These are phyloP conservation scores for Yarrowia osloensis DNA, from an alignment of 805 yeast genomes.

Conservation along the genomic window DNA sequence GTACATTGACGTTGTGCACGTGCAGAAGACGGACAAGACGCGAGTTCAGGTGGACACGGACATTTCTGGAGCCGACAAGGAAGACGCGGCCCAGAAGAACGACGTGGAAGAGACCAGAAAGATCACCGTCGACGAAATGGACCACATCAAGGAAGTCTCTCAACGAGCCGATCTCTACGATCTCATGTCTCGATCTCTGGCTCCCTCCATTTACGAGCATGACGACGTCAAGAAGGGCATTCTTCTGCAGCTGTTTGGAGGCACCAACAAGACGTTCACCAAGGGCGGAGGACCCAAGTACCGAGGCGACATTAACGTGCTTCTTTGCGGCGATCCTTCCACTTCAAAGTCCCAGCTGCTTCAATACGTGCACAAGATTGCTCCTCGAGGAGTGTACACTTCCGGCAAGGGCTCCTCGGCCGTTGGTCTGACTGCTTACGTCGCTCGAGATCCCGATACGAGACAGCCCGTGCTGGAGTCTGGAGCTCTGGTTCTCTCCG, in stretches of 20 bases:
- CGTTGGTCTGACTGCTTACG: conserved; percentile 96
- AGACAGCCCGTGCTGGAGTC: conserved; percentile 89
- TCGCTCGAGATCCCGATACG: conserved; percentile 91
- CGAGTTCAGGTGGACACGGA: conserved; percentile 79
- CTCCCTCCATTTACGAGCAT: conserved; percentile 96
- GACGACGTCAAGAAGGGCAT: conserved; percentile 97
- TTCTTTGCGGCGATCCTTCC: conserved; percentile 97
- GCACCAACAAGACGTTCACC: conserved; percentile 81
- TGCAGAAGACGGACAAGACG: conserved; percentile 79
- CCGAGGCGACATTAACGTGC: conserved; percentile 91
- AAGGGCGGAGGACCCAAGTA: conserved; percentile 84
- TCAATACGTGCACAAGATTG: conserved; percentile 94
- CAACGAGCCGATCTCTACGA: conserved; percentile 80
- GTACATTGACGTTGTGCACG: conserved; percentile 89
- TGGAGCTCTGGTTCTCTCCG: conserved; percentile 95
- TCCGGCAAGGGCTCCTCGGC: conserved; percentile 99
- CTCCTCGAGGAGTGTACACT: conserved; percentile 97
- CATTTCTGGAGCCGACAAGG: conserved; percentile 47
- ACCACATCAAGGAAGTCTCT: conserved; percentile 60
- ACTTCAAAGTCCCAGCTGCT: conserved; percentile 93
- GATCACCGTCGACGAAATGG: conserved; percentile 69
- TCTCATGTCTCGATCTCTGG: conserved; percentile 81
- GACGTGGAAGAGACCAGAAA: conserved; percentile 77
- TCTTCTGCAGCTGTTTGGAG: conserved; percentile 89
- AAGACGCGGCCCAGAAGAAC: conserved; percentile 51